phyloP scores from a whole-genome alignment of 768 basidiomycete species.

The Lyophyllum atratum region DNA sequence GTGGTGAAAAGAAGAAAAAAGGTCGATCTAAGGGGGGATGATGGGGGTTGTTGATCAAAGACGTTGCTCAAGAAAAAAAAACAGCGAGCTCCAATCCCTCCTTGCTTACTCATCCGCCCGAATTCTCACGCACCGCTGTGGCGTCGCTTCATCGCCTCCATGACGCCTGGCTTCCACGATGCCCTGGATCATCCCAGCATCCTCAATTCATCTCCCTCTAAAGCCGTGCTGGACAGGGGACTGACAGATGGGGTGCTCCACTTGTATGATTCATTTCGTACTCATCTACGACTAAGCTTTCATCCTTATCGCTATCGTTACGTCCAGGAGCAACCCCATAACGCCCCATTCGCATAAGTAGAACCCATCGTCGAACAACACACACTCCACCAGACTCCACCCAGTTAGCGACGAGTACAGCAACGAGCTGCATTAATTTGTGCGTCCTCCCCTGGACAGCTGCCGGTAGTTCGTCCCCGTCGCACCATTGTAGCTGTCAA shows the following conservation, averaged over 20 bases:
- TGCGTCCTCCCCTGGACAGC: neutral
- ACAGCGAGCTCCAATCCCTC: conserved; percentile 3
- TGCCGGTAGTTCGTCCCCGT: no score
- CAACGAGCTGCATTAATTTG: no score
- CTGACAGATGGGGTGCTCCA: neutral
- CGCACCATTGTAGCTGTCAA: no score
- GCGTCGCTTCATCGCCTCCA: conserved; percentile 2
- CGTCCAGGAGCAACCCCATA: neutral
- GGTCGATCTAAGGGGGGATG: conserved; percentile 25
- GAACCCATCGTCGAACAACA: neutral
- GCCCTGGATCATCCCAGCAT: neutral
- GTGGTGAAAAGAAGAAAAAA: conserved; percentile 20
- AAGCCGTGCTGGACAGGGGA: neutral
- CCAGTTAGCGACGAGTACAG: no score
- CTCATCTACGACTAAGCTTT: neutral
- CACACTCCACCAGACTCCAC: neutral
- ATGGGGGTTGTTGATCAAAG: conserved; percentile 29
- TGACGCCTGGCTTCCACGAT: neutral
- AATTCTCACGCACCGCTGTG: conserved; percentile 18
- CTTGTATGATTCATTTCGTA: neutral
- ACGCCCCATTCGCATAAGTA: neutral
- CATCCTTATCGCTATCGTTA: neutral
- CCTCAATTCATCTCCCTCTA: neutral
- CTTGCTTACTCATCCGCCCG: conserved; percentile 22
- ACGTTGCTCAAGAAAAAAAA: conserved; percentile 17